Evolutionary conservation across 192 early-diverging fungal genomes (phyloP).

Genomic region (Paraglomus brasilianum): DNA sequence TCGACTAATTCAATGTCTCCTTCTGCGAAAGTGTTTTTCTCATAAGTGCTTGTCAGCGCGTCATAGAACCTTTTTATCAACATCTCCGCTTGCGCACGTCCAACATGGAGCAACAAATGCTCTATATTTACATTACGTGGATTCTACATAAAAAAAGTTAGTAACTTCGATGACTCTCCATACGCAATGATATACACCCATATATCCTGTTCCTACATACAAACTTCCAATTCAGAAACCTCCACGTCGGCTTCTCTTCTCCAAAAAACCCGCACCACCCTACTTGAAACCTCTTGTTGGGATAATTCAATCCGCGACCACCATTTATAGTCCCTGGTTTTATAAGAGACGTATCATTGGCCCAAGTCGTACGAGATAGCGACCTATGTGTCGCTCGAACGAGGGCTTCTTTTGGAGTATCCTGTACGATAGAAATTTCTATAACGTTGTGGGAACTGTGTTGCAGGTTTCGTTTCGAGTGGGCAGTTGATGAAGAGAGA

Average conservation of each 20-base stretch:
- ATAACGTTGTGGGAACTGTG: background rate
- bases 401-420: background rate
- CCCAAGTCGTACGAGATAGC: background rate
- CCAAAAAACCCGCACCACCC: conserved; percentile 16
- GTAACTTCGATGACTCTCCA: background rate
- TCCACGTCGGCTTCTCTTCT: background rate
- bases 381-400: background rate
- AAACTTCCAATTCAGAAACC: conserved; percentile 26
- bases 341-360: conserved; percentile 1
- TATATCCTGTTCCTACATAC: background rate
- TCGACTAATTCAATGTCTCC: conserved; percentile 6
- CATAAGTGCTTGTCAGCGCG: background rate
- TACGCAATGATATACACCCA: background rate
- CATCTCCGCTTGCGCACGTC: background rate
- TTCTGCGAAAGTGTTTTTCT: background rate
- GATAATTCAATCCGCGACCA: conserved; percentile 16
- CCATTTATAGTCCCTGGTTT: conserved; percentile 11
- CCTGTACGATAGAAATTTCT: conserved; percentile 10
- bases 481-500: background rate
- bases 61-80: background rate
- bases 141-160: background rate
- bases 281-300: conserved; percentile 7
- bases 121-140: conserved; percentile 19
- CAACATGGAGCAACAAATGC: conserved; percentile 9
- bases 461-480: background rate